These are phyloP conservation scores for Striga hermonthica DNA, from an alignment of 305 asterid genomes.

Conservation along the genomic window DNA sequence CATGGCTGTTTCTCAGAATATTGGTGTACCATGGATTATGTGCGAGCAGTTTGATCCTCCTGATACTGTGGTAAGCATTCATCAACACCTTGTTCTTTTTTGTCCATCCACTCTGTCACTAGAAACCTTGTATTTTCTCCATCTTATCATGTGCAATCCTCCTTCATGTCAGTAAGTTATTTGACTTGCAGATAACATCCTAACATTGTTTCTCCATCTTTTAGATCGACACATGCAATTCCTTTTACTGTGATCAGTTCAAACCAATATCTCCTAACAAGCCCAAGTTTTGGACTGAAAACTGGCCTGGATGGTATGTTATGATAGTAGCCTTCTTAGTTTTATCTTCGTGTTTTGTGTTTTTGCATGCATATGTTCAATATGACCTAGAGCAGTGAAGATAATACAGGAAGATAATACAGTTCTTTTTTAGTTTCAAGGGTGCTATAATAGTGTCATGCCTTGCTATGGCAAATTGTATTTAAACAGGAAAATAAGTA, in stretches of 20 bases:
- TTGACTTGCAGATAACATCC: constrained; percentile 27
- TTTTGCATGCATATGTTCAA: neutral
- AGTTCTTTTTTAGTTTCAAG: no score
- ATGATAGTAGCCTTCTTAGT: constrained; percentile 14
- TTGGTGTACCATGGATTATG: constrained; percentile 96
- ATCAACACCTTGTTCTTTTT: neutral
- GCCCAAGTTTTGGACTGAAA: constrained; percentile 94
- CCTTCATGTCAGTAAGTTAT: constrained; percentile 9
- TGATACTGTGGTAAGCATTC: constrained; percentile 57
- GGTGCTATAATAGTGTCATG: no score
- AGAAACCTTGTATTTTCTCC: neutral
- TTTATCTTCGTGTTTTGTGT: constrained; percentile 11
- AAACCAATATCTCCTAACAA: constrained; percentile 70
- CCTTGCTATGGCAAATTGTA: no score
- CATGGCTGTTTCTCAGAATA: constrained; percentile 84
- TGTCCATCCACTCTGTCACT: neutral
- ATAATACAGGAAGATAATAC: no score
- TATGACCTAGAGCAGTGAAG: no score
- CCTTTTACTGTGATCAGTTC: constrained; percentile 85
- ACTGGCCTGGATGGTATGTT: constrained; percentile 97
- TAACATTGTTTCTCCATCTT: constrained; percentile 33
- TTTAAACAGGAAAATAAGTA: no score
- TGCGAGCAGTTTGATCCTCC: constrained; percentile 93
- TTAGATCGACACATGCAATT: constrained; percentile 93
- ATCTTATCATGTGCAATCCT: neutral